phyloP scores from a whole-genome alignment of 805 yeast genomes.

The Yarrowia sp. region DNA sequence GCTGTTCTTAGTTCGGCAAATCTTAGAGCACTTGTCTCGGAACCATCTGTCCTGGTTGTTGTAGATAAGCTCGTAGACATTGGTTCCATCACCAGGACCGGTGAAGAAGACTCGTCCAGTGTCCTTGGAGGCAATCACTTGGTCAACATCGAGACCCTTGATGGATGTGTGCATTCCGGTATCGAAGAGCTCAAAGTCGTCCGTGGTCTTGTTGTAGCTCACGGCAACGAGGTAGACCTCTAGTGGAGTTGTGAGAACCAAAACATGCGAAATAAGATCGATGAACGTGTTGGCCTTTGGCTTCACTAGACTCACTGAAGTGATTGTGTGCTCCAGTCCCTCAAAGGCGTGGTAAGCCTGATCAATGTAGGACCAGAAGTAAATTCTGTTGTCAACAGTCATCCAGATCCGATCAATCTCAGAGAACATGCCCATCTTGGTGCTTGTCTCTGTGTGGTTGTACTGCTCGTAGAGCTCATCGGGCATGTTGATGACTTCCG shows the following conservation, averaged over 20 bases:
- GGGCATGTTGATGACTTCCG: constrained; percentile 67
- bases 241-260: constrained; percentile 75
- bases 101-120: constrained; percentile 81
- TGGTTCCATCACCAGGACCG: constrained; percentile 69
- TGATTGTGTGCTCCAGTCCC: constrained; percentile 72
- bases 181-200: constrained; percentile 66
- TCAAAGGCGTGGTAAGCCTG: constrained; percentile 77
- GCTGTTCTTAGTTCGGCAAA: constrained; percentile 71
- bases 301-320: constrained; percentile 69
- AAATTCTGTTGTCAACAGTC: constrained; percentile 71
- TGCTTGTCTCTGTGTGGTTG: constrained; percentile 57
- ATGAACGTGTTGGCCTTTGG: constrained; percentile 83
- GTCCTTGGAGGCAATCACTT: constrained; percentile 53
- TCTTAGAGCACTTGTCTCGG: constrained; percentile 74
- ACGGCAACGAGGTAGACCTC: constrained; percentile 76
- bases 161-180: constrained; percentile 78
- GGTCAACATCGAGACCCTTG: constrained; percentile 70
- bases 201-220: constrained; percentile 44
- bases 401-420: constrained; percentile 84
- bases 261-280: constrained; percentile 64
- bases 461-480: constrained; percentile 74
- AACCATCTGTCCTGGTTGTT: constrained; percentile 84
- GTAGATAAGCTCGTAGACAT: constrained; percentile 85
- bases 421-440: constrained; percentile 79
- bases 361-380: constrained; percentile 75